Evolutionary conservation across 495 filamentous ascomycete genomes (phyloP), one percentile per base, ranked within the genome.

Genomic region (Aspergillus ellipticus): DNA sequence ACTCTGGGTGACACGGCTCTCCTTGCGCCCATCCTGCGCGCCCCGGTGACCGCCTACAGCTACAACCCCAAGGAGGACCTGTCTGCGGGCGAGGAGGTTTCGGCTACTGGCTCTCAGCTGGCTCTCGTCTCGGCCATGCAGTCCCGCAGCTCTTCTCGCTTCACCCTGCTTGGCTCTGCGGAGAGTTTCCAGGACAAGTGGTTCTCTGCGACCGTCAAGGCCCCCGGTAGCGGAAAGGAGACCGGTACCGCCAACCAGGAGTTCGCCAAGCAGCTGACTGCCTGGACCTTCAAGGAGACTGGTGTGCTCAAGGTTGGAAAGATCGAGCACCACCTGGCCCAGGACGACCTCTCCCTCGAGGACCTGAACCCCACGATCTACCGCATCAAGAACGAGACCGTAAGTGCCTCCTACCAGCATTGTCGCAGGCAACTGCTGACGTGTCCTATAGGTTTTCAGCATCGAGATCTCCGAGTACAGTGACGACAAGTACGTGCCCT

Each of bases 351-450:
- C 29, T 61, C 71, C 31, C 43, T 67, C 2, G 71, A 70, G 29
- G 79, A 82, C 48, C 49, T 84, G 53, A 96, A 96, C 74, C 92
- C 94, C 24, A 83, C 71, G 41, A 96, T 97, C 63, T 98, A 98
- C 74, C 84, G 94, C 49, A 86, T 98, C 66, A 97, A 97, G 81
- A 96, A 94, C 76, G 87, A 96, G 66, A 90, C 96, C 46, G 94
- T 97, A 83, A 63, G 89, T 87, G 10, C 2, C 35, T 7, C 19
- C 39, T 15, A n/a, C 28, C 19, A 3, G 15, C n/a, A 21, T 1
- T 5, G 31, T 26, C 13, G 42, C 49, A 33, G 53, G 35, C 15
- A 22, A 3, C 13, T 54, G 55, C 69, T 74, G 62, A 78, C 51
- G 7, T 55, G 42, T 39, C 15, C 21, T 16, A 4, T 56, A 96